phyloP scores from a whole-genome alignment of 345 rosid genomes.

The sweet orange (Citrus sinensis) region DNA sequence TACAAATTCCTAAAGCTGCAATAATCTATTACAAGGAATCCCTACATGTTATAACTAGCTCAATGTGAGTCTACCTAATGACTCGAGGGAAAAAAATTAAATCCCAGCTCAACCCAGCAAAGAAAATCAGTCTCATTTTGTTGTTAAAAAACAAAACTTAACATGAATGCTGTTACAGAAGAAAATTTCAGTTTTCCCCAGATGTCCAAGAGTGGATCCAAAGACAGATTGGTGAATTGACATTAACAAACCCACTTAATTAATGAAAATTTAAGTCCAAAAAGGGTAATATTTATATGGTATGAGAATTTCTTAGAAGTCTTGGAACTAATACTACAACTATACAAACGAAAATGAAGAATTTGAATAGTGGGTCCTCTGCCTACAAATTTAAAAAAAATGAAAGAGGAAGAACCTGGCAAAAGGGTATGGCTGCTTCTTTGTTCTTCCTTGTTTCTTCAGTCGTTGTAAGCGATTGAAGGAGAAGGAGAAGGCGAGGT shows the following conservation, averaged over 20 bases:
- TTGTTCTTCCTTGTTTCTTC: not conserved
- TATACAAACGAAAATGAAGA: not conserved
- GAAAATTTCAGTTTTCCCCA: not conserved
- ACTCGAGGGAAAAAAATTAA: too few species aligned
- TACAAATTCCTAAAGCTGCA: not conserved
- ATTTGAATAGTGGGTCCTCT: not conserved
- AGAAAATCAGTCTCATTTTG: not conserved
- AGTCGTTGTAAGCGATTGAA: not conserved
- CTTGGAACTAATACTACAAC: not conserved
- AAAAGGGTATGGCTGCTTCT: not conserved
- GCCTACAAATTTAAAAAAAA: not conserved
- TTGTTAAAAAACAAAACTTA: not conserved
- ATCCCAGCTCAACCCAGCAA: not conserved
- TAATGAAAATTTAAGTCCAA: not conserved
- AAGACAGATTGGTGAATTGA: not conserved
- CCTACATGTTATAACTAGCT: not conserved
- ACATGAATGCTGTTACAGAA: not conserved
- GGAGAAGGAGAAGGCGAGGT: not conserved
- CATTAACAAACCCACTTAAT: not conserved
- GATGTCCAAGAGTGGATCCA: slow-evolving; percentile 5
- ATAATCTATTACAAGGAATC: not conserved
- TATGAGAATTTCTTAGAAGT: not conserved
- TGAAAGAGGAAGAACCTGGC: not conserved
- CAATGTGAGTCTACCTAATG: not conserved
- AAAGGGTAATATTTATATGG: not conserved